These are phyloP conservation scores for Salvia sclarea DNA, from an alignment of 305 asterid species.

Conservation along the genomic window DNA sequence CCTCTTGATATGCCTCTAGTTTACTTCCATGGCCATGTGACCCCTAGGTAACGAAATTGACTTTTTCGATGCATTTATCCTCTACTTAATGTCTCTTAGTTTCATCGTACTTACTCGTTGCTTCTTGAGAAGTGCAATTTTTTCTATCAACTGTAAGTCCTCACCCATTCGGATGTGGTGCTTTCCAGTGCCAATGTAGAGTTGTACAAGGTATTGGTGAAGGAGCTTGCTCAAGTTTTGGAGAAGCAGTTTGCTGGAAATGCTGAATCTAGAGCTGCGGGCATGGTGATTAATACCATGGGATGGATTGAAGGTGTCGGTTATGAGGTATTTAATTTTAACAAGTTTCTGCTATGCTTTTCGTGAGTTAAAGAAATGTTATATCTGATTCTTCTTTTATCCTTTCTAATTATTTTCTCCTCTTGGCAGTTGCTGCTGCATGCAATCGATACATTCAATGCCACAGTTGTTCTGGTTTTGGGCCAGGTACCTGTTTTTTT, in stretches of 20 bases:
- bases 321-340: conserved; percentile 67
- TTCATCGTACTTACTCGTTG: not conserved
- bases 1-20: conserved; percentile 99
- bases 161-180: conserved; percentile 28
- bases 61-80: conserved; percentile 2
- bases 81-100: not conserved
- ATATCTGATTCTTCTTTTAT: not conserved
- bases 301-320: conserved; percentile 98
- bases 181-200: conserved; percentile 79
- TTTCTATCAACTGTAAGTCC: conserved; percentile 7
- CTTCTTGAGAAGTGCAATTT: not conserved
- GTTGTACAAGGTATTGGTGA: conserved; percentile 83
- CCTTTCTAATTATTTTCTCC: conserved; percentile 18
- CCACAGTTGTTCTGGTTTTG: conserved; percentile 85
- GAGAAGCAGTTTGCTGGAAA: conserved; percentile 86
- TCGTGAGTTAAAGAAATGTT: conserved; percentile 17
- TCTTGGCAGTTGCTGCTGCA: conserved; percentile 80
- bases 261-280: conserved; percentile 90
- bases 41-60: conserved; percentile 65
- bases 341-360: conserved; percentile 3
- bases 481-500: conserved; percentile 72
- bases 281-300: conserved; percentile 97
- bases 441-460: conserved; percentile 81
- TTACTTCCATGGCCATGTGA: conserved; percentile 84
- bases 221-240: conserved; percentile 83